Percentiles rank a stretch among this genome's conserved stretches.
Conservation (phyloP, 495 filamentous ascomycete genomes). For the Penicillium verhagenii region DNA sequence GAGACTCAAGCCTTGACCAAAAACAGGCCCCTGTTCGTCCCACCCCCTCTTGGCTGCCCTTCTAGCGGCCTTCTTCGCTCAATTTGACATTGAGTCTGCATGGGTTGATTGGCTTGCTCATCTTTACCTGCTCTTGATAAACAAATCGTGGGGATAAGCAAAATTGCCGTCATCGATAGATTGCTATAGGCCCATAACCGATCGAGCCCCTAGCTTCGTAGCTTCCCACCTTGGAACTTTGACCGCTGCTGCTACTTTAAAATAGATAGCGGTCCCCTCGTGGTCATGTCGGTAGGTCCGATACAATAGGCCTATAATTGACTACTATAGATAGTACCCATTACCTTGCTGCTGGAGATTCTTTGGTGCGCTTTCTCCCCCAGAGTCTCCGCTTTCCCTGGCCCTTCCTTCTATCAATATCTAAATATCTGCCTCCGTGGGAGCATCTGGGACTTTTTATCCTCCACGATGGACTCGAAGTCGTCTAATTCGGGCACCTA, state of each 20-base stretch:
- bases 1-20: not conserved
- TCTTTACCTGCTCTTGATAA: conserved; percentile 3
- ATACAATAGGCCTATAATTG: not conserved
- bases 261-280: conserved; percentile 4
- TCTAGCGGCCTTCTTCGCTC: conserved; percentile 7
- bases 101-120: conserved; percentile 1
- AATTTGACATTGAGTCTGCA: conserved; percentile 1
- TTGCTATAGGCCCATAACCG: conserved; percentile 4
- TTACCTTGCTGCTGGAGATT: too few species aligned
- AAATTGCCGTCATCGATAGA: conserved; percentile 16
- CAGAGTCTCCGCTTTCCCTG: too few species aligned
- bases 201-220: not conserved
- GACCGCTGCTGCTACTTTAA: not conserved
- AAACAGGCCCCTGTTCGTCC: not conserved
- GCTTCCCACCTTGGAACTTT: not conserved
- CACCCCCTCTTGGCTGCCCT: not conserved
- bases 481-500: conserved; percentile 11
- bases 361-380: too few species aligned
- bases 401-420: too few species aligned
- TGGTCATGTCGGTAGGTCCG: not conserved
- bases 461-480: conserved; percentile 5
- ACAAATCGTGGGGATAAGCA: conserved; percentile 7
- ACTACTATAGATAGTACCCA: too few species aligned
- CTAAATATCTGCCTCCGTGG: too few species aligned
- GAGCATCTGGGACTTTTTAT: too few species aligned